Percentiles rank a stretch among this genome's conserved stretches.
phyloP scores from a whole-genome alignment of 371 early-diverging fungal genomes.

The Sporodiniella umbellata region DNA sequence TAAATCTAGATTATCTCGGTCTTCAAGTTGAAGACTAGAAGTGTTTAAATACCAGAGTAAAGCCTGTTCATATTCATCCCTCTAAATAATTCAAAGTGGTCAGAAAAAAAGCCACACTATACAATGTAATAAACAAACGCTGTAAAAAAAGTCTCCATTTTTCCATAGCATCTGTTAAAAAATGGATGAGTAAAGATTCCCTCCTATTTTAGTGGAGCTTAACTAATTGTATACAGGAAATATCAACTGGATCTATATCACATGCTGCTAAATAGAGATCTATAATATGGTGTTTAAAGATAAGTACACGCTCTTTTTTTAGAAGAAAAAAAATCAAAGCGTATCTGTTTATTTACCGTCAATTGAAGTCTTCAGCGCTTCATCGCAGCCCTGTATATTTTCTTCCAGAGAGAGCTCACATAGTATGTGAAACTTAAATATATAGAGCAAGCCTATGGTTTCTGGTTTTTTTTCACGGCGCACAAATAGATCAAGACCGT shows the following conservation, averaged over 20 bases:
- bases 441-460: not conserved
- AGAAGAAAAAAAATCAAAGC: not conserved
- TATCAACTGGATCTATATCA: not conserved
- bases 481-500: slow-evolving; percentile 13
- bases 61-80: not conserved
- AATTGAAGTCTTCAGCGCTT: slow-evolving; percentile 1
- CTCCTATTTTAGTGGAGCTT: not conserved
- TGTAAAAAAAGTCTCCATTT: slow-evolving; percentile 9
- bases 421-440: slow-evolving; percentile 9
- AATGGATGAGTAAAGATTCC: not conserved
- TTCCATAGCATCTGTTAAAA: slow-evolving; percentile 11
- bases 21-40: not conserved
- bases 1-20: no score
- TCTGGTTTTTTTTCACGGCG: slow-evolving; percentile 1
- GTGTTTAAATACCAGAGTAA: slow-evolving; percentile 3
- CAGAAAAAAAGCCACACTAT: not conserved
- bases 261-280: slow-evolving; percentile 9
- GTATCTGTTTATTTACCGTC: slow-evolving; percentile 4
- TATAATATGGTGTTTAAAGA: not conserved
- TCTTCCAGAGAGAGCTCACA: slow-evolving; percentile 6
- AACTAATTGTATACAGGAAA: slow-evolving; percentile 12
- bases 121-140: not conserved
- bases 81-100: no score
- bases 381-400: not conserved
- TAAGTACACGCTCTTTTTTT: no score